Evolutionary conservation across 2,329 filamentous ascomycete genomes (phyloP).

Genomic region (Colletotrichum simmondsii): DNA sequence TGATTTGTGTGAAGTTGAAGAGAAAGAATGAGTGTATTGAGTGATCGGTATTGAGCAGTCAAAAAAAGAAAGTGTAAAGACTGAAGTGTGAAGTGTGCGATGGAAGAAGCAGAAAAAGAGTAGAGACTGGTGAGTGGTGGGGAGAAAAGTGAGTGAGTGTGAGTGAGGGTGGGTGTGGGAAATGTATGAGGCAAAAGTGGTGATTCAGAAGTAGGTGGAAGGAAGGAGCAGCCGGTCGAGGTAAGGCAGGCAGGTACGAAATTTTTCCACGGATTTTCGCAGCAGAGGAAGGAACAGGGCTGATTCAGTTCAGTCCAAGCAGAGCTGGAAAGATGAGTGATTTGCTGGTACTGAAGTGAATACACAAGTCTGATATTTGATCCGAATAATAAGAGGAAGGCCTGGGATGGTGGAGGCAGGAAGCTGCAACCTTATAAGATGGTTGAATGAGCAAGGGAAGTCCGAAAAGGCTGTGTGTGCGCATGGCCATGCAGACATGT

Average conservation of each 20-base stretch:
- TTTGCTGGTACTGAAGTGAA: background rate
- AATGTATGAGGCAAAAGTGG: background rate
- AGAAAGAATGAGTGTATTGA: background rate
- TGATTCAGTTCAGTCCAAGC: background rate
- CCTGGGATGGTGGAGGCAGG: slow-evolving; percentile 7
- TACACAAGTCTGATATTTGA: slow-evolving; percentile 10
- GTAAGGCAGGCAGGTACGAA: background rate
- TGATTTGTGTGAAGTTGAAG: background rate
- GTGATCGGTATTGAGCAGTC: background rate
- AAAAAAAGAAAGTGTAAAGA: background rate
- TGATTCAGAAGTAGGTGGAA: background rate
- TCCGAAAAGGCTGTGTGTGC: background rate
- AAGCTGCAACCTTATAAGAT: slow-evolving; percentile 32
- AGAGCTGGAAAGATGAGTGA: background rate
- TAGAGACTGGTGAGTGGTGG: background rate
- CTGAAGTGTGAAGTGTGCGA: background rate
- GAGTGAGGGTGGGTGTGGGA: background rate
- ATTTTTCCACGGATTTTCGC: background rate
- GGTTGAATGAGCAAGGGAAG: background rate
- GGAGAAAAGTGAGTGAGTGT: background rate
- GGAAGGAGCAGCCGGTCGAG: background rate
- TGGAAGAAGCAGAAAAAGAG: background rate
- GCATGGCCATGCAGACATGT: background rate
- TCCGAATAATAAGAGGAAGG: background rate
- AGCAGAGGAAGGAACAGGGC: background rate